These are phyloP conservation scores for Linaria vulgaris DNA, from an alignment of 257 asterid genomes.

Conservation along the genomic window DNA sequence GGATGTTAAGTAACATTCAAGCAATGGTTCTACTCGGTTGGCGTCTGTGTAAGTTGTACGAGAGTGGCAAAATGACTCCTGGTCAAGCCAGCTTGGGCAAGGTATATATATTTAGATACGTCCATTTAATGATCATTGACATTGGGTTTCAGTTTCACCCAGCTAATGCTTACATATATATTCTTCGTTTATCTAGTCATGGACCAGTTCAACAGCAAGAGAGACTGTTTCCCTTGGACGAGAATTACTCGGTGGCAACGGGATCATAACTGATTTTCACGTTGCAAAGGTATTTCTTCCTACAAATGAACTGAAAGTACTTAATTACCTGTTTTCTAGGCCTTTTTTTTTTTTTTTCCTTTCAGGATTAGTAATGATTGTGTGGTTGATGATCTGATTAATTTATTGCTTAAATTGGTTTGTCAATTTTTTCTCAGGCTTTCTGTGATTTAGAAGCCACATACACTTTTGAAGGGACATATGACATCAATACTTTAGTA, in stretches of 20 bases:
- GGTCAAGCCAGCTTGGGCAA: constrained; percentile 95
- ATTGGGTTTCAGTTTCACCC: background rate
- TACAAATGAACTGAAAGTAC: no score
- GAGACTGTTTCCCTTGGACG: constrained; percentile 82
- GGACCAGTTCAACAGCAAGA: constrained; percentile 73
- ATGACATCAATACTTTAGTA: constrained; percentile 83
- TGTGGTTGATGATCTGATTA: background rate
- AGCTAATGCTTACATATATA: background rate
- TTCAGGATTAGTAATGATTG: no score
- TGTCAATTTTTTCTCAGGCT: constrained; percentile 46
- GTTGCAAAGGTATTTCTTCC: constrained; percentile 65
- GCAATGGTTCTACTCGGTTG: constrained; percentile 85
- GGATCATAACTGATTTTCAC: constrained; percentile 64
- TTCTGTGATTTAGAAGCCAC: constrained; percentile 95
- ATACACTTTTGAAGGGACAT: constrained; percentile 85
- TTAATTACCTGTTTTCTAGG: background rate
- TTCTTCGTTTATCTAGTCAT: constrained; percentile 47
- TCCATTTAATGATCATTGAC: background rate
- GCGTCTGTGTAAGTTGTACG: constrained; percentile 91
- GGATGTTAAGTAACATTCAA: constrained; percentile 78
- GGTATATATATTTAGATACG: constrained; percentile 38
- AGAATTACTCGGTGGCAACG: constrained; percentile 90
- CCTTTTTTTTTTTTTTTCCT: background rate
- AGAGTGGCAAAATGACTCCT: constrained; percentile 85
- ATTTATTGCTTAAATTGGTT: background rate